Base-by-base conservation (phyloP, 352 stramenopile species). In the Globisporangium abappressorium region DNA sequence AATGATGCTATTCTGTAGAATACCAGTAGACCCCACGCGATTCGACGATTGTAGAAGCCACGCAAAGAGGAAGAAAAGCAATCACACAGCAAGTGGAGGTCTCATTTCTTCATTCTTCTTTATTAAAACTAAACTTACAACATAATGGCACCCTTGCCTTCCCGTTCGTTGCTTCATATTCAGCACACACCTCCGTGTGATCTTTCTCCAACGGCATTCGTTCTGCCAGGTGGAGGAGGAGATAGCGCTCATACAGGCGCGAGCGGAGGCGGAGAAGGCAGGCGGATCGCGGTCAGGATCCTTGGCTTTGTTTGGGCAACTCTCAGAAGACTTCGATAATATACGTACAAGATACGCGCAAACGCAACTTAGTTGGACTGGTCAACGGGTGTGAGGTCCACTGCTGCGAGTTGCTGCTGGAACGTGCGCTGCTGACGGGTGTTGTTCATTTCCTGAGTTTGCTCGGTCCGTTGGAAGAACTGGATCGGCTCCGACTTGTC, bases 401-500 rank as follows among this genome's bases (percentile, higher is more conserved):
- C 56, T 20, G 56, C 56, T 47, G 56, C 56, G 12, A 64, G 59
- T 38, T 64, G 59, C 59, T 56, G 38, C 38, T 64, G 46, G 8
- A 7, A n/a, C 14, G 38, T 55, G n/a, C 59, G 38, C 59, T 64
- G 28, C 59, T 64, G 59, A 15, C 56, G 56, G 15, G 28, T 33
- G 51, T 34, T 57, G 11, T 3, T 22, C 51, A 47, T 18, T 47
- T 34, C 51, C 51, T 34, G 28, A 20, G 56, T 47, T 34, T 61
- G 56, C 56, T 69, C 63, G n/a, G n/a, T 26, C 49, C 77, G 81
- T 71, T 86, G 84, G 69, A 84, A 87, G 62, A 89, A 86, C 76
- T 89, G 81, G 60, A 87, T 84, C 11, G 81, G 79, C 70, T 89
- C 81, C 24, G 79, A 69, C 72, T 84, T 84, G 71, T 89, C 78